These are phyloP conservation scores for Citrullus amarus DNA, from an alignment of 306 rosid genomes.

Conservation along the genomic window DNA sequence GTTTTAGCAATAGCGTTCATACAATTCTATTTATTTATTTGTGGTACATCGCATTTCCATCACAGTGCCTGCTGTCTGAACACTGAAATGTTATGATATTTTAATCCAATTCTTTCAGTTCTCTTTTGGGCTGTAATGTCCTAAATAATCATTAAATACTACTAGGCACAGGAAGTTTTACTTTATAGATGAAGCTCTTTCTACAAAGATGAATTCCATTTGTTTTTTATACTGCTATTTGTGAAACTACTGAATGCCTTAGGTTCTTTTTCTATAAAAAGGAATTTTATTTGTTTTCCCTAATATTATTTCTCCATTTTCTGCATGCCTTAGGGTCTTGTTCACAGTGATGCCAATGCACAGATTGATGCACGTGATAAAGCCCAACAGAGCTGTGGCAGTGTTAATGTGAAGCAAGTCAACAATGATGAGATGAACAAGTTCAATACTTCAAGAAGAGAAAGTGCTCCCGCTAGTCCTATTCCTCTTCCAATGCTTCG, in stretches of 20 bases:
- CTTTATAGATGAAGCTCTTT: not conserved
- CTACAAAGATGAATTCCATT: not conserved
- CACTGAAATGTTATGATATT: not conserved
- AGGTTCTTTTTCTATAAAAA: not conserved
- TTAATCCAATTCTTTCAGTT: not conserved
- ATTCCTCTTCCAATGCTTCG: conserved; percentile 35
- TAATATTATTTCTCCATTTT: not conserved
- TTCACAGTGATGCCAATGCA: conserved; percentile 14
- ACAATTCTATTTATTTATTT: not conserved
- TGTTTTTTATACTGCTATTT: not conserved
- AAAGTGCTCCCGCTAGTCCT: conserved; percentile 33
- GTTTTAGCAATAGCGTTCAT: not conserved
- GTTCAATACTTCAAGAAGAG: conserved; percentile 15
- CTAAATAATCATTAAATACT: not conserved
- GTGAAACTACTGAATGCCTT: not conserved
- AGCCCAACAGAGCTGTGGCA: conserved; percentile 9
- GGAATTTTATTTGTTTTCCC: not conserved
- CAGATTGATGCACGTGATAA: conserved; percentile 25
- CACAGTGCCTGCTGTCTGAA: not conserved
- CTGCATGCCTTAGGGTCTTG: not conserved
- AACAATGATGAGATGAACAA: conserved; percentile 20
- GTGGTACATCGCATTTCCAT: not conserved
- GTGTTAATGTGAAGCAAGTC: conserved; percentile 14
- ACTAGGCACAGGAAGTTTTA: not conserved
- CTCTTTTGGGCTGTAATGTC: not conserved